Conservation (phyloP, 129 eudicot species). For the Flaveria linearis region DNA sequence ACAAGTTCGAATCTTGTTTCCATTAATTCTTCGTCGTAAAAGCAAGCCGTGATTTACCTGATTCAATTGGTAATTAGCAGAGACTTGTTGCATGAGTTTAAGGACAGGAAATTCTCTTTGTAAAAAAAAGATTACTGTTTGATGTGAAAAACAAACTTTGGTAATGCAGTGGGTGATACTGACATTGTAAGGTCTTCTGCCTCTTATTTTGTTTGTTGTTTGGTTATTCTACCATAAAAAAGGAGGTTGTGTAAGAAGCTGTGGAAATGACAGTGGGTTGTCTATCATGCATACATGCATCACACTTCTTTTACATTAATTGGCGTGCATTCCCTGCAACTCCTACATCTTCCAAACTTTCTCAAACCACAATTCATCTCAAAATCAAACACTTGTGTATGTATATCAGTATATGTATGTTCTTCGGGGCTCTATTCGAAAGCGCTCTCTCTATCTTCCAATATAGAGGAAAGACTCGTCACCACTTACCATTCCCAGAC, state of each 20-base stretch:
- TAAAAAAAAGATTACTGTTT: too few relatives aligned
- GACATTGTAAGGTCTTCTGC: conserved; percentile 28
- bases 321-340: conserved; percentile 23
- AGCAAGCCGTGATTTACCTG: too few relatives aligned
- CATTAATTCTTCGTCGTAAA: too few relatives aligned
- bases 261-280: conserved; percentile 39
- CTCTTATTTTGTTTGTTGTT: conserved; percentile 27
- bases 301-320: conserved; percentile 32
- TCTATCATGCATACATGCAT: conserved; percentile 38
- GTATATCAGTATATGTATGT: neutral
- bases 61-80: too few relatives aligned
- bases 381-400: neutral
- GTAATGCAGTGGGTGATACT: conserved; percentile 24
- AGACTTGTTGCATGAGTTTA: too few relatives aligned
- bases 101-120: too few relatives aligned
- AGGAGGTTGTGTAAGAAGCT: conserved; percentile 33
- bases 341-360: conserved; percentile 5
- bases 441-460: too few relatives aligned
- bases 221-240: conserved; percentile 23
- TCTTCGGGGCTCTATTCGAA: neutral
- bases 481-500: too few relatives aligned
- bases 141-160: too few relatives aligned
- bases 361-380: conserved; percentile 9
- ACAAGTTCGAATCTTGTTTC: too few relatives aligned
- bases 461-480: too few relatives aligned